A percentile compares a stretch with the other conserved stretches of the same genome.
These are phyloP conservation scores for Nephelium lappaceum DNA, from an alignment of 345 rosid genomes.

Conservation along the genomic window DNA sequence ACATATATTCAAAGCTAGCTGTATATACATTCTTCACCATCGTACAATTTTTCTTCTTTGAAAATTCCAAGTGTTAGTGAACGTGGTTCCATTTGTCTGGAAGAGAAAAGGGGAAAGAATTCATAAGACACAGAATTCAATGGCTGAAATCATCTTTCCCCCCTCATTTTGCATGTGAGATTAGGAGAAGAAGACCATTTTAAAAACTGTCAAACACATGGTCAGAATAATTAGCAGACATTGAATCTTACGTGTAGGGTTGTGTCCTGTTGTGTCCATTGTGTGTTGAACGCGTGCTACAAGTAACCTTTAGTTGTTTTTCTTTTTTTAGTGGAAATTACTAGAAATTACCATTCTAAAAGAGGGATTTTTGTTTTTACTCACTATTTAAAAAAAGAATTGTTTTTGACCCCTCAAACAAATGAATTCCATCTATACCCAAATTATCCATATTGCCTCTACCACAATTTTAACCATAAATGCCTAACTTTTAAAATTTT, in stretches of 20 bases:
- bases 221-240: not conserved
- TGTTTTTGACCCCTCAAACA: no score
- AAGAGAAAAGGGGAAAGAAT: not conserved
- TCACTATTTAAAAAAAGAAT: no score
- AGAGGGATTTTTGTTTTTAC: no score
- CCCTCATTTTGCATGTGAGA: not conserved
- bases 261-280: no score
- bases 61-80: constrained; percentile 2
- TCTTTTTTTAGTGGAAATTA: no score
- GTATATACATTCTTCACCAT: not conserved
- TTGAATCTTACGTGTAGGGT: not conserved
- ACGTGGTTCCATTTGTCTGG: not conserved
- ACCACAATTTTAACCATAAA: no score
- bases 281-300: no score
- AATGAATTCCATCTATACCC: no score
- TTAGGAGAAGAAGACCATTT: not conserved
- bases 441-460: no score
- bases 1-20: not conserved
- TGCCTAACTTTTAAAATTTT: no score
- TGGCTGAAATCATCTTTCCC: no score
- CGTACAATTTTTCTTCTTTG: not conserved
- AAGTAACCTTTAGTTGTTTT: not conserved
- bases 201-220: not conserved
- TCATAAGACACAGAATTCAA: not conserved
- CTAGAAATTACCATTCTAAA: no score